Base-by-base conservation (phyloP, 148 eudicot genomes). In the Amaranthus palmeri region DNA sequence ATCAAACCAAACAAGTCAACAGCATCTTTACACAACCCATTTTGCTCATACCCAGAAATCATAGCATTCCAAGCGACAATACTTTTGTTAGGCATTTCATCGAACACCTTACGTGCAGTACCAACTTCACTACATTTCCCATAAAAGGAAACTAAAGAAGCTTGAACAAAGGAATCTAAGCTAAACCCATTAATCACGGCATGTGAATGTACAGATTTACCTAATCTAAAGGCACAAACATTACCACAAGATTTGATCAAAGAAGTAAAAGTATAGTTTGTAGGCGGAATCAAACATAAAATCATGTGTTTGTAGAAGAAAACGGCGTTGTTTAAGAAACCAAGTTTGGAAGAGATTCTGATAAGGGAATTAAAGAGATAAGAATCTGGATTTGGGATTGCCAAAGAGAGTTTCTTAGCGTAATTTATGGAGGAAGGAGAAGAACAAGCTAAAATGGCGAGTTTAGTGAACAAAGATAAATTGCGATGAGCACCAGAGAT, bases 31-130 rank as follows among this genome's bases (percentile, higher is more conserved):
- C 81, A 75, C 51, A 72, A 49, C 70, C 92, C 92, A 74, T 84
- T 85, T 42, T 85, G 92, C 80, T 82, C 92, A 4, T 82, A 88
- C 72, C 92, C 92, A 0, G 88, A 82, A 13, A 88, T 78, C 89
- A 88, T 82, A 6, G 83, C 80, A 59, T 88, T 88, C 92, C 92
- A 88, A 7, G 92, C 87, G 47, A 88, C 71, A 42, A 84, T 65
- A 18, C 78, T 82, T 70, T 83, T 82, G 4, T 63, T 49, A 48
- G 83, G 81, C 92, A 88, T 88, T 84, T 63, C 65, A 73, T 85
- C 89, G 36, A 88, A 88, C 82, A 85, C 76, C 75, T 69, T 85
- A 60, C 85, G 76, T 4, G 87, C 92, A 70, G 61, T 53, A 17
- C 68, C 45, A 69, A 85, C 45, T 61, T 76, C 68, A 3, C 83